Percentiles rank a stretch among this genome's conserved stretches.
Conservation (phyloP, 192 early-diverging fungal genomes). For the Backusella tuberculispora region DNA sequence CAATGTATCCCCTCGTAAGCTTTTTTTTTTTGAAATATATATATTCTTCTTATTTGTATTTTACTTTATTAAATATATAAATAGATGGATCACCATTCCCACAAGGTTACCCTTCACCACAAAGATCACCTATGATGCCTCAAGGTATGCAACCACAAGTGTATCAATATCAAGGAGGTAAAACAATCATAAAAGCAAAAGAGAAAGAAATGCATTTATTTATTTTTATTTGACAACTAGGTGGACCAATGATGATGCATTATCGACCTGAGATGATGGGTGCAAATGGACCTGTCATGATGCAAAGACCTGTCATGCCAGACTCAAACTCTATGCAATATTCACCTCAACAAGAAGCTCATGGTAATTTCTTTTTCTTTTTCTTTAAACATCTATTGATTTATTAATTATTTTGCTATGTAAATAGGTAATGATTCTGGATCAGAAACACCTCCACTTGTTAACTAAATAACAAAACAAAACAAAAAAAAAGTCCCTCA, state of each 20-base stretch:
- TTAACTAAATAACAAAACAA: not conserved
- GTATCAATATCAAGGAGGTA: slow-evolving; percentile 51
- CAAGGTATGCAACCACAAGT: slow-evolving; percentile 56
- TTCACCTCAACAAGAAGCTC: slow-evolving; percentile 19
- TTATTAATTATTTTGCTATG: not conserved
- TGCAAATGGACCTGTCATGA: slow-evolving; percentile 49
- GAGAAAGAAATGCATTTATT: not conserved
- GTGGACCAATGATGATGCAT: slow-evolving; percentile 58
- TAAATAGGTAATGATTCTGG: slow-evolving; percentile 19
- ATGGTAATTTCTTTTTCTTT: slow-evolving; percentile 20
- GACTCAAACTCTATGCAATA: slow-evolving; percentile 51
- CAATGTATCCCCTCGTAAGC: slow-evolving; percentile 50
- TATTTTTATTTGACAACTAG: slow-evolving; percentile 25
- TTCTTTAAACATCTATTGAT: not conserved
- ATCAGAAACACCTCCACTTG: slow-evolving; percentile 14
- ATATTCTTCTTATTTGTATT: not conserved
- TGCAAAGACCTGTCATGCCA: slow-evolving; percentile 48
- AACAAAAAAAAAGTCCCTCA: not conserved
- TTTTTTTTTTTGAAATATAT: not conserved
- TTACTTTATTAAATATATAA: not conserved
- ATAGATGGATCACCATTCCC: slow-evolving; percentile 47
- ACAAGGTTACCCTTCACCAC: slow-evolving; percentile 56
- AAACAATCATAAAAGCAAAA: not conserved
- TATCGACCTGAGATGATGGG: slow-evolving; percentile 59
- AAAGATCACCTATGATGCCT: slow-evolving; percentile 54